Conservation (phyloP, 352 stramenopile species). For the Blastocystis sp. region DNA sequence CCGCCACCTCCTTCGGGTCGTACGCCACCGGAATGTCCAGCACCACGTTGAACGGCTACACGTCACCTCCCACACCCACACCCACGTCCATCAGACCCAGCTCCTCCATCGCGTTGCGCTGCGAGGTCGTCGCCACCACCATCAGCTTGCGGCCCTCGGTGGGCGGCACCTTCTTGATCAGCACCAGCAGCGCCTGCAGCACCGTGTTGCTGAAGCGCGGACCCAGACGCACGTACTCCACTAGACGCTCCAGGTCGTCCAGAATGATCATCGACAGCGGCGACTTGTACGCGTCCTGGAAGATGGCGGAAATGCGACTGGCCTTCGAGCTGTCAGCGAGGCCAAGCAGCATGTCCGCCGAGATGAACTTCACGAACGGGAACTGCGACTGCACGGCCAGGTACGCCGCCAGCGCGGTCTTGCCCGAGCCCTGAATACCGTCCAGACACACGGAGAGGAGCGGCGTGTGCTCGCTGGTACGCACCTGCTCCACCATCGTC, state of each 20-base stretch:
- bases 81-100: slow-evolving; percentile 68
- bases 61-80: not conserved
- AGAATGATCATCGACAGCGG: slow-evolving; percentile 97
- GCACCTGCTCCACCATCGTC: slow-evolving; percentile 90
- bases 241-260: slow-evolving; percentile 98
- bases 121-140: slow-evolving; percentile 76
- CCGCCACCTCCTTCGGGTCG: slow-evolving; percentile 41
- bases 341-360: slow-evolving; percentile 94
- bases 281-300: slow-evolving; percentile 96
- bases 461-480: slow-evolving; percentile 90
- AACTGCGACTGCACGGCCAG: slow-evolving; percentile 93
- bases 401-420: slow-evolving; percentile 95
- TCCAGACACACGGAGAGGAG: slow-evolving; percentile 96
- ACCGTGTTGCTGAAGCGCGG: slow-evolving; percentile 97
- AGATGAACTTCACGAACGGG: slow-evolving; percentile 95
- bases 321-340: slow-evolving; percentile 89
- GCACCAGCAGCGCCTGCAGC: slow-evolving; percentile 95
- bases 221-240: slow-evolving; percentile 93
- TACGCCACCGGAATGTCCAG: slow-evolving; percentile 68
- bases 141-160: slow-evolving; percentile 87
- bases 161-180: slow-evolving; percentile 94
- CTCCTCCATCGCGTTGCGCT: slow-evolving; percentile 76
- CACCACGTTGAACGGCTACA: slow-evolving; percentile 70
- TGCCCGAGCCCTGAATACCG: slow-evolving; percentile 89
- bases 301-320: slow-evolving; percentile 78